Percentiles rank a stretch among this genome's conserved stretches.
Conservation (phyloP, 2,329 filamentous ascomycete genomes). For the Paradendryphiella salina region DNA sequence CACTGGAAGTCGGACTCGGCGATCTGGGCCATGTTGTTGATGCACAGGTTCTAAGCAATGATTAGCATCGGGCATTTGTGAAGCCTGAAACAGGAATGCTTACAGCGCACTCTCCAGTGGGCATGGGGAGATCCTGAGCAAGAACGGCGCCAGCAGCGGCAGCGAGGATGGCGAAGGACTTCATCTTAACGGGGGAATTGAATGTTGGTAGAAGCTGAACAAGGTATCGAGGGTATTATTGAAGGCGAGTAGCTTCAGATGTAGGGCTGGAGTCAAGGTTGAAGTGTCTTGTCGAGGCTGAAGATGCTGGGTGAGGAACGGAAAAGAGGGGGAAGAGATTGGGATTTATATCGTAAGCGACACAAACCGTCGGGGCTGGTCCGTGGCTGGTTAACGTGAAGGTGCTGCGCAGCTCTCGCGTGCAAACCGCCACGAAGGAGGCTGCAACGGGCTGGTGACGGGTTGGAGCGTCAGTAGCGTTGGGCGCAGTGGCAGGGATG, state of each 20-base stretch:
- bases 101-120: constrained; percentile 42
- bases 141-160: constrained; percentile 39
- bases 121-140: constrained; percentile 37
- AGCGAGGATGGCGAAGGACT: constrained; percentile 46
- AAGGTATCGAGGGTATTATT: constrained; percentile 18
- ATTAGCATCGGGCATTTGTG: constrained; percentile 14
- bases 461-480: constrained; percentile 15
- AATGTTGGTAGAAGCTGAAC: constrained; percentile 27
- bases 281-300: constrained; percentile 15
- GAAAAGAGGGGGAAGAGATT: not conserved
- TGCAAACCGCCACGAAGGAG: constrained; percentile 7
- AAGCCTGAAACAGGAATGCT: constrained; percentile 19
- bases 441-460: constrained; percentile 8
- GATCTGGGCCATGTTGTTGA: constrained; percentile 53
- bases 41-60: constrained; percentile 44
- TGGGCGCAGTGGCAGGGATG: constrained; percentile 16
- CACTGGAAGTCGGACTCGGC: constrained; percentile 49
- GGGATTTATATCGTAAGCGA: constrained; percentile 25
- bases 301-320: constrained; percentile 16
- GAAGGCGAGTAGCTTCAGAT: constrained; percentile 12
- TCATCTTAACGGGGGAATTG: constrained; percentile 40
- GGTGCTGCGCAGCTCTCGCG: constrained; percentile 11
- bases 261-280: constrained; percentile 17
- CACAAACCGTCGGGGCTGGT: constrained; percentile 11
- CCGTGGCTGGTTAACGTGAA: constrained; percentile 22